A percentile compares a stretch with the other conserved stretches of the same genome.
phyloP scores from a whole-genome alignment of 331 rosid genomes.

The Cydonia oblonga region DNA sequence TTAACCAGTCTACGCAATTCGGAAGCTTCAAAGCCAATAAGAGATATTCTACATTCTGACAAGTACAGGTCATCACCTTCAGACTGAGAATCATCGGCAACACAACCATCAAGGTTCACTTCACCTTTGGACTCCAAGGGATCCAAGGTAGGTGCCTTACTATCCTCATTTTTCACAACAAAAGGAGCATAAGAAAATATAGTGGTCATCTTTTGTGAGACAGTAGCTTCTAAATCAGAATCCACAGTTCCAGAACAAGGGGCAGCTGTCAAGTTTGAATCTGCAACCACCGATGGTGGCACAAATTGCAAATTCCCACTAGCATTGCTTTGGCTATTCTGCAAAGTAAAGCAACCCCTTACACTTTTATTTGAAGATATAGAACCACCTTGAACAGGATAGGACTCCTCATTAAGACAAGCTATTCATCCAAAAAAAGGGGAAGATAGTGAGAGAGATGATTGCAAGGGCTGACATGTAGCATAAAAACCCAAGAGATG shows the following conservation, averaged over 20 bases:
- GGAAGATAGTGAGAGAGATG: not conserved
- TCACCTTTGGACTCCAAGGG: constrained; percentile 28
- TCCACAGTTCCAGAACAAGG: constrained; percentile 34
- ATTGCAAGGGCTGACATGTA: constrained; percentile 13
- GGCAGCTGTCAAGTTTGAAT: constrained; percentile 32
- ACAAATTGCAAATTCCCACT: constrained; percentile 40
- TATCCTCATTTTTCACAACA: constrained; percentile 34
- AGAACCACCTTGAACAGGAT: constrained; percentile 55
- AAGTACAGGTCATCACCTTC: constrained; percentile 75
- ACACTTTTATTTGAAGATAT: constrained; percentile 45
- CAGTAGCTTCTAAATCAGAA: constrained; percentile 48
- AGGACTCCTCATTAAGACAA: constrained; percentile 77
- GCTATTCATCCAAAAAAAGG: constrained; percentile 29
- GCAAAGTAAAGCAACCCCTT: constrained; percentile 33
- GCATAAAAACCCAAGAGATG: not conserved
- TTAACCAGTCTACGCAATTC: constrained; percentile 76
- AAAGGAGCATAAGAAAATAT: constrained; percentile 25
- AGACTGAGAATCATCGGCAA: constrained; percentile 79
- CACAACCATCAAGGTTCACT: constrained; percentile 36
- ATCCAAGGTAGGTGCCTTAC: constrained; percentile 28
- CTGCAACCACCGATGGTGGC: constrained; percentile 41
- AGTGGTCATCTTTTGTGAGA: constrained; percentile 37
- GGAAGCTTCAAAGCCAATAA: constrained; percentile 75
- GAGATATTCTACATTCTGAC: constrained; percentile 72
- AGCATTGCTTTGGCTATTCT: constrained; percentile 51